phyloP scores from a whole-genome alignment of 2,329 filamentous ascomycete species.

The Penicillium paneum region DNA sequence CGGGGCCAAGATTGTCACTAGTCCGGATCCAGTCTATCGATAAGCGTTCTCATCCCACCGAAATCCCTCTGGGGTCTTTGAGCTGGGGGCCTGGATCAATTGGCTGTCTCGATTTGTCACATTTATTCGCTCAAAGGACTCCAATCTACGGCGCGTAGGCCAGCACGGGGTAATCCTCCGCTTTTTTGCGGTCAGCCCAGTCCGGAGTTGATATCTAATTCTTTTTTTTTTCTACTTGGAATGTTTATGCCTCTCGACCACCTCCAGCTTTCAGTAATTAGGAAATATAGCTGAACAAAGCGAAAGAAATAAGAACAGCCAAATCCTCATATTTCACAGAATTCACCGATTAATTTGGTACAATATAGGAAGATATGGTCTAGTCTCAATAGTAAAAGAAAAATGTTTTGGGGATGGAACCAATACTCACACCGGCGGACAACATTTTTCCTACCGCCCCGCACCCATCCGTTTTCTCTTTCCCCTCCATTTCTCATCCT shows the following conservation, averaged over 20 bases:
- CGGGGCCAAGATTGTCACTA: background rate
- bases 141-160: conserved; percentile 23
- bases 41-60: conserved; percentile 21
- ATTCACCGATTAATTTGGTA: conserved; percentile 1
- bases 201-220: conserved; percentile 6
- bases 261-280: background rate
- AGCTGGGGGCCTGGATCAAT: conserved; percentile 11
- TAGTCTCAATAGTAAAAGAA: conserved; percentile 3
- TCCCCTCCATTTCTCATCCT: conserved; percentile 15
- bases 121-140: conserved; percentile 21
- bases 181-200: conserved; percentile 10
- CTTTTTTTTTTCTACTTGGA: conserved; percentile 9
- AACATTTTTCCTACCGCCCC: conserved; percentile 38
- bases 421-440: conserved; percentile 28
- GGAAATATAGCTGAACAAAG: background rate
- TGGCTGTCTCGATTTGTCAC: conserved; percentile 28
- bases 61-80: conserved; percentile 15
- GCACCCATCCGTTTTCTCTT: conserved; percentile 23
- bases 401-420: conserved; percentile 18
- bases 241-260: conserved; percentile 9
- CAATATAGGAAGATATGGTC: background rate
- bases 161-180: conserved; percentile 20
- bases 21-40: conserved; percentile 12
- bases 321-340: background rate
- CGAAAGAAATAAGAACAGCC: background rate